phyloP scores from a whole-genome alignment of 257 asterid species.

The Cinchona pubescens region DNA sequence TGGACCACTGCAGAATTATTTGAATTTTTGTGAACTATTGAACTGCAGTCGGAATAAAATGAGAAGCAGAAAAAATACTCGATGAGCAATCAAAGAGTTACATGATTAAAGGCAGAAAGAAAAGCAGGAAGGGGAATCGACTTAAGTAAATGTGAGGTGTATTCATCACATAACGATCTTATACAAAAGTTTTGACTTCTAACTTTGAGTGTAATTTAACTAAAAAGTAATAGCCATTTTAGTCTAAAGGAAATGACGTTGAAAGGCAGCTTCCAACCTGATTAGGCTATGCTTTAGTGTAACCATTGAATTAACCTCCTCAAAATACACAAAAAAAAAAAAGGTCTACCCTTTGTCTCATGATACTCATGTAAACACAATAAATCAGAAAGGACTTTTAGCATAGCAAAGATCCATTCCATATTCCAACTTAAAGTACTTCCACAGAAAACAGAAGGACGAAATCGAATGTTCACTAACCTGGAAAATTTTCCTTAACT shows the following conservation, averaged over 20 bases:
- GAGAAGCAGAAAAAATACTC: not conserved
- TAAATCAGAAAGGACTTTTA: not conserved
- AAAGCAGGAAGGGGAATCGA: not conserved
- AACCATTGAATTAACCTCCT: too few relatives aligned
- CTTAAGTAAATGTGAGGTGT: not conserved
- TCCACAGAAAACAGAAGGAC: not conserved
- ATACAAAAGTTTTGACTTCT: not conserved
- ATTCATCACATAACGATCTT: not conserved
- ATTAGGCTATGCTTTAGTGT: not conserved
- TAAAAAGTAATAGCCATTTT: too few relatives aligned
- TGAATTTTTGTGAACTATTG: slow-evolving; percentile 15
- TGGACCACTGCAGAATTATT: slow-evolving; percentile 68
- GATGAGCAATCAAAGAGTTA: not conserved
- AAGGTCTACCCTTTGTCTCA: not conserved
- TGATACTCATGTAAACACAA: not conserved
- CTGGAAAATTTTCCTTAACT: too few relatives aligned
- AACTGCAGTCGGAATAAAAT: not conserved
- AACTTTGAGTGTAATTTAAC: not conserved
- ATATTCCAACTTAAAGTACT: not conserved
- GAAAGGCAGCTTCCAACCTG: not conserved
- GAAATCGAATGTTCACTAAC: not conserved
- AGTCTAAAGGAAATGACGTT: not conserved
- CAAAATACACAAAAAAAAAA: too few relatives aligned
- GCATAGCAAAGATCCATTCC: not conserved
- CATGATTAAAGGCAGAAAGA: not conserved